Conservation (phyloP, 1,284 basidiomycete species). For the Cryptococcus sp. region DNA sequence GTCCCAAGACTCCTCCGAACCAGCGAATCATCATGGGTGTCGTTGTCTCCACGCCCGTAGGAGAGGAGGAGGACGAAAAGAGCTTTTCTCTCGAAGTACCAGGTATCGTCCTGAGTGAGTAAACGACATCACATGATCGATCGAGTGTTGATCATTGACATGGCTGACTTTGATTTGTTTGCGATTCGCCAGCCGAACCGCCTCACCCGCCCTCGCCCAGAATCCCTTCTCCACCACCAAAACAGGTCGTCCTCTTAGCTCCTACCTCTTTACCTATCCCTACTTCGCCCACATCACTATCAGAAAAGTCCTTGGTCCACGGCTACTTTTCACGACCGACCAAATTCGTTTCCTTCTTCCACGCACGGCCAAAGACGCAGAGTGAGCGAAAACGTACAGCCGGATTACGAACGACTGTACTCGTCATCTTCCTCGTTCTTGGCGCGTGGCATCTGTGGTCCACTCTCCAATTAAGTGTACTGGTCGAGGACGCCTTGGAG, state of each 20-base stretch:
- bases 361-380: slow-evolving; percentile 1
- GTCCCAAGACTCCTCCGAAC: slow-evolving; percentile 6
- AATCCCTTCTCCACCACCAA: slow-evolving; percentile 21
- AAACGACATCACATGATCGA: too few relatives aligned
- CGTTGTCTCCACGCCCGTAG: slow-evolving; percentile 10
- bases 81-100: slow-evolving; percentile 21
- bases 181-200: slow-evolving; percentile 17
- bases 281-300: slow-evolving; percentile 2
- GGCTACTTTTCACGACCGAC: slow-evolving; percentile 7
- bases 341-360: not conserved
- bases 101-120: slow-evolving; percentile 30
- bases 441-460: slow-evolving; percentile 21
- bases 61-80: slow-evolving; percentile 6
- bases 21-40: slow-evolving; percentile 21
- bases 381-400: slow-evolving; percentile 6
- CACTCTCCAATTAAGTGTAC: slow-evolving; percentile 5
- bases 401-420: slow-evolving; percentile 7
- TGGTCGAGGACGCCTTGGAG: slow-evolving; percentile 14
- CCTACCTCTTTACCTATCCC: slow-evolving; percentile 21
- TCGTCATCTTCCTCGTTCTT: slow-evolving; percentile 13
- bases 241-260: slow-evolving; percentile 30
- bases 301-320: slow-evolving; percentile 6
- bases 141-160: too few relatives aligned
- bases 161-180: too few relatives aligned
- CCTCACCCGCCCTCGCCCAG: slow-evolving; percentile 12